phyloP scores from a whole-genome alignment of 2,329 filamentous ascomycete species.

The Neopestalotiopsis sp. region DNA sequence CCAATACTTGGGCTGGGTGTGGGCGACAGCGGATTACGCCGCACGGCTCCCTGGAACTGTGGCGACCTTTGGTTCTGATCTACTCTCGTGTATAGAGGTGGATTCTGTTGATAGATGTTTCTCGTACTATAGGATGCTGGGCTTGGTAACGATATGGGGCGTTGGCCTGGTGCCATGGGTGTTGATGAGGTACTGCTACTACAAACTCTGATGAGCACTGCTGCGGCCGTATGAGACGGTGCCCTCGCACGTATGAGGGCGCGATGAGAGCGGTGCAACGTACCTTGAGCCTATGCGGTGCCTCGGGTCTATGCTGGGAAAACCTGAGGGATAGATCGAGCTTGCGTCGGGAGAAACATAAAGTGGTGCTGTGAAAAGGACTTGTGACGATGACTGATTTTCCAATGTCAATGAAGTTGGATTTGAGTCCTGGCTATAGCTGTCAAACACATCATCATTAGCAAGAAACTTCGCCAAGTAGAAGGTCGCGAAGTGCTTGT shows the following conservation, averaged over 20 bases:
- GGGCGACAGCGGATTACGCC: constrained; percentile 59
- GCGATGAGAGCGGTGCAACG: constrained; percentile 37
- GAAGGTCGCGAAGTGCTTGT: constrained; percentile 32
- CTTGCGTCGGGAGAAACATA: constrained; percentile 55
- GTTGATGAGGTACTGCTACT: constrained; percentile 54
- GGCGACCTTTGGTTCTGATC: constrained; percentile 58
- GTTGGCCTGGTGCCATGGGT: constrained; percentile 64
- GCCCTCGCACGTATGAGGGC: constrained; percentile 14
- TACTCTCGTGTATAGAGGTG: constrained; percentile 53
- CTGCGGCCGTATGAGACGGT: constrained; percentile 22
- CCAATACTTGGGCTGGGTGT: constrained; percentile 54
- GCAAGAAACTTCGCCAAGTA: constrained; percentile 32
- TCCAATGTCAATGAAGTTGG: constrained; percentile 59
- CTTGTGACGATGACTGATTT: constrained; percentile 53
- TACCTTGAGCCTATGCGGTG: constrained; percentile 61
- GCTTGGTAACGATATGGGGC: constrained; percentile 57
- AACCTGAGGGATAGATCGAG: constrained; percentile 55
- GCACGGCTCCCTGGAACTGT: constrained; percentile 50
- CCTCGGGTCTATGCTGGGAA: constrained; percentile 57
- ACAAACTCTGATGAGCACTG: constrained; percentile 39
- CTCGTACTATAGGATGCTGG: constrained; percentile 50
- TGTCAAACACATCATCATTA: constrained; percentile 44
- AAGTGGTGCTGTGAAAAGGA: constrained; percentile 56
- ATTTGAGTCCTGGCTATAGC: constrained; percentile 61
- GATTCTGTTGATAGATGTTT: constrained; percentile 58